phyloP scores from a whole-genome alignment of 768 basidiomycete genomes.

The Collybiopsis luxurians region DNA sequence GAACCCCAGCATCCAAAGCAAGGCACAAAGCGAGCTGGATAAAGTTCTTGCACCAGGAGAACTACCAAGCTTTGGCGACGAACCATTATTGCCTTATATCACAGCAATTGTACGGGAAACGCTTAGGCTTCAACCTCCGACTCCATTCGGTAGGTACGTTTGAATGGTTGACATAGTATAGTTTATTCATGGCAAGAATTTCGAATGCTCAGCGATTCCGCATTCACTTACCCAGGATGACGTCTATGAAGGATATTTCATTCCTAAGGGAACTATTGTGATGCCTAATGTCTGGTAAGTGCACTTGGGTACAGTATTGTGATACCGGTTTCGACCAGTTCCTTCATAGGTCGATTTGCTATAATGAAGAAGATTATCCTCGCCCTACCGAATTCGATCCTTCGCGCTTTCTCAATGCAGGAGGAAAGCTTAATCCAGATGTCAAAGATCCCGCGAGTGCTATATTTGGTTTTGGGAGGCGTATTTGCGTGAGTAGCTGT shows the following conservation, averaged over 20 bases:
- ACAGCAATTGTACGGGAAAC: conserved; percentile 27
- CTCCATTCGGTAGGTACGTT: conserved; percentile 20
- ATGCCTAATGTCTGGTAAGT: too few species aligned
- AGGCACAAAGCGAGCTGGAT: background rate
- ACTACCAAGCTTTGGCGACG: conserved; percentile 10
- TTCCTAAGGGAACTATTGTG: too few species aligned
- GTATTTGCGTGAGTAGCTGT: background rate
- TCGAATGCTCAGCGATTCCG: too few species aligned
- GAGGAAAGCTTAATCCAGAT: background rate
- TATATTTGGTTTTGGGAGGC: background rate
- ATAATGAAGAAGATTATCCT: background rate
- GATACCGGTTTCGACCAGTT: too few species aligned
- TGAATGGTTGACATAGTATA: too few species aligned
- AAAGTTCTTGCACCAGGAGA: conserved; percentile 15
- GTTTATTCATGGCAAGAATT: too few species aligned
- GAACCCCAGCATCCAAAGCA: background rate
- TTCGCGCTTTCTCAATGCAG: background rate
- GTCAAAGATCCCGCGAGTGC: background rate
- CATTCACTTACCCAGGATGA: too few species aligned
- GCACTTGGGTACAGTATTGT: too few species aligned
- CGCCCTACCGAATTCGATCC: background rate
- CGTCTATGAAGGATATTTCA: too few species aligned
- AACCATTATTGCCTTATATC: conserved; percentile 22
- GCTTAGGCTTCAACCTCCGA: conserved; percentile 23
- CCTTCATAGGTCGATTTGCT: background rate